These are phyloP conservation scores for Hysterangium stoloniferum DNA, from an alignment of 768 basidiomycete genomes.

Conservation along the genomic window DNA sequence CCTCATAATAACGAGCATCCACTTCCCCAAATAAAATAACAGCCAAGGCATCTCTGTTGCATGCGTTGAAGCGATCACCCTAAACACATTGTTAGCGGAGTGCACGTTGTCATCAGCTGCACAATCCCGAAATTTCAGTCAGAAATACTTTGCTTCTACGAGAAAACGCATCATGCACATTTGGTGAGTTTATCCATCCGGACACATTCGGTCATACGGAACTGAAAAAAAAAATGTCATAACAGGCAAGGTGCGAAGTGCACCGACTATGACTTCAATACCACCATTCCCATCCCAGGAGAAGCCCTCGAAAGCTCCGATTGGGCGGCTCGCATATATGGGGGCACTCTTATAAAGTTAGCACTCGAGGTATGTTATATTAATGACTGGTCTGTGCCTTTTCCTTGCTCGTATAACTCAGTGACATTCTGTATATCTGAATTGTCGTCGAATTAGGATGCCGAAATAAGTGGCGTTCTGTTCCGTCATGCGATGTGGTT, in stretches of 20 bases:
- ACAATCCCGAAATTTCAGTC: conserved; percentile 7
- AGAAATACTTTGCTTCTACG: conserved; percentile 13
- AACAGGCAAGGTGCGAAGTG: background rate
- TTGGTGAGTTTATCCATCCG: background rate
- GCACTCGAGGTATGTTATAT: background rate
- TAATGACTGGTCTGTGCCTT: background rate
- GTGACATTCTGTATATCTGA: background rate
- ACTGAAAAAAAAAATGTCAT: background rate
- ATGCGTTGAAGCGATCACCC: background rate
- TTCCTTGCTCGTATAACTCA: no score
- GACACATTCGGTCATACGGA: background rate
- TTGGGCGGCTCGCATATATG: background rate
- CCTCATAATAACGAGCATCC: background rate
- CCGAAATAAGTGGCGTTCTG: background rate
- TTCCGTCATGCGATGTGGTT: background rate
- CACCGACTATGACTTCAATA: conserved; percentile 13
- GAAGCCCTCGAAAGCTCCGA: conserved; percentile 3
- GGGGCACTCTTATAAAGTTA: background rate
- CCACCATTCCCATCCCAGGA: conserved; percentile 13
- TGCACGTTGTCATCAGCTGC: background rate
- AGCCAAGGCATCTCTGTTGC: conserved; percentile 11
- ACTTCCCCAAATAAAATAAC: background rate
- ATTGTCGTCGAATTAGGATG: background rate
- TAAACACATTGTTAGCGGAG: background rate
- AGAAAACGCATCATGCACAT: background rate